Evolutionary conservation across 129 eudicot genomes (phyloP).

Genomic region (Pseudognaphalium luteoalbum): DNA sequence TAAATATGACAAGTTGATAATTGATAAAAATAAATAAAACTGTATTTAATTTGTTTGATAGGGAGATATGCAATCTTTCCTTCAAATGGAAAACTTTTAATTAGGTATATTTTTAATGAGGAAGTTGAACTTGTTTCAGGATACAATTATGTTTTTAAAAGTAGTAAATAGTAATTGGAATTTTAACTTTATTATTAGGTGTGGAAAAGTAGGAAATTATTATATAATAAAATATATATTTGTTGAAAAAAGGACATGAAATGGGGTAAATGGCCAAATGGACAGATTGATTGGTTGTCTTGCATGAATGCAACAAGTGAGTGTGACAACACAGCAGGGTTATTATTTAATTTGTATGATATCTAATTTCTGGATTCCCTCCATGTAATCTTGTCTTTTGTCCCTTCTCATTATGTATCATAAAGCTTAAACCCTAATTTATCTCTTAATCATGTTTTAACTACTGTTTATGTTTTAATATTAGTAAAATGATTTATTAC

Average conservation of each 20-base stretch:
- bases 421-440: neutral
- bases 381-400: slow-evolving; percentile 46
- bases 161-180: neutral
- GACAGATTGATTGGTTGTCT: slow-evolving; percentile 71
- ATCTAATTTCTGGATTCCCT: slow-evolving; percentile 46
- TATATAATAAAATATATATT: slow-evolving; percentile 24
- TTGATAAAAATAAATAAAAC: neutral
- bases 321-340: slow-evolving; percentile 49
- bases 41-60: neutral
- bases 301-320: slow-evolving; percentile 80
- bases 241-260: slow-evolving; percentile 29
- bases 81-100: slow-evolving; percentile 7
- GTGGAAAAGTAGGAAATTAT: slow-evolving; percentile 18
- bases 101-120: slow-evolving; percentile 6
- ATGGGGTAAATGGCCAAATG: slow-evolving; percentile 42
- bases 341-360: slow-evolving; percentile 37
- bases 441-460: neutral
- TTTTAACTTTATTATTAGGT: slow-evolving; percentile 26
- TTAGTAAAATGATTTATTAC: no score
- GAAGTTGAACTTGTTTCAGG: neutral
- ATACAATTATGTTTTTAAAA: neutral
- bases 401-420: slow-evolving; percentile 35
- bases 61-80: slow-evolving; percentile 17
- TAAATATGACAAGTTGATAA: no score
- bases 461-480: neutral